Evolutionary conservation across 768 basidiomycete species (phyloP).

Genomic region (Termitomyces sp.): DNA sequence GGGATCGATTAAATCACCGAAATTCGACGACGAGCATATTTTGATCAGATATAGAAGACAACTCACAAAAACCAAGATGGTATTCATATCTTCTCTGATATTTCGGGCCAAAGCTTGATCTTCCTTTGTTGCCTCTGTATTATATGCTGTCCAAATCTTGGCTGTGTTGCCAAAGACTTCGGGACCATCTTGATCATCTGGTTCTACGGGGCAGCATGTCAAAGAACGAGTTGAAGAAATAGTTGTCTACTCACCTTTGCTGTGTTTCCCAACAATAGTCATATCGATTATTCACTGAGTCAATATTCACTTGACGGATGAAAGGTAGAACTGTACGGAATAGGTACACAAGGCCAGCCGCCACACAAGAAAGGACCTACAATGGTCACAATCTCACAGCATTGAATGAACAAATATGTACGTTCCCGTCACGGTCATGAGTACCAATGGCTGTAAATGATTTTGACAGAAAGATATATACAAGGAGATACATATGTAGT

Average conservation of each 20-base stretch:
- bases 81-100: slow-evolving; percentile 18
- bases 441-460: too few species aligned
- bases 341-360: background rate
- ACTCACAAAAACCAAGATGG: slow-evolving; percentile 18
- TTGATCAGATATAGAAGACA: background rate
- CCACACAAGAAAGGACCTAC: slow-evolving; percentile 1
- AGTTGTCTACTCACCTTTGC: background rate
- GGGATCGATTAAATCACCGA: background rate
- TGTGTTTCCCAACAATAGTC: background rate
- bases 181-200: background rate
- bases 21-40: background rate
- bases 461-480: too few species aligned
- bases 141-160: slow-evolving; percentile 17
- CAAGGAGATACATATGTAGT: too few species aligned
- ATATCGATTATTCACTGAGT: background rate
- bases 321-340: background rate
- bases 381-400: background rate
- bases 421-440: background rate
- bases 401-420: too few species aligned
- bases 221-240: background rate
- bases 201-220: background rate
- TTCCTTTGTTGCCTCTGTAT: slow-evolving; percentile 13
- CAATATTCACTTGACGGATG: background rate
- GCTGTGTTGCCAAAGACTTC: slow-evolving; percentile 9
- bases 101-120: slow-evolving; percentile 15